Conservation (phyloP, 352 stramenopile genomes). For the Thalassiosira livingstoniorum region DNA sequence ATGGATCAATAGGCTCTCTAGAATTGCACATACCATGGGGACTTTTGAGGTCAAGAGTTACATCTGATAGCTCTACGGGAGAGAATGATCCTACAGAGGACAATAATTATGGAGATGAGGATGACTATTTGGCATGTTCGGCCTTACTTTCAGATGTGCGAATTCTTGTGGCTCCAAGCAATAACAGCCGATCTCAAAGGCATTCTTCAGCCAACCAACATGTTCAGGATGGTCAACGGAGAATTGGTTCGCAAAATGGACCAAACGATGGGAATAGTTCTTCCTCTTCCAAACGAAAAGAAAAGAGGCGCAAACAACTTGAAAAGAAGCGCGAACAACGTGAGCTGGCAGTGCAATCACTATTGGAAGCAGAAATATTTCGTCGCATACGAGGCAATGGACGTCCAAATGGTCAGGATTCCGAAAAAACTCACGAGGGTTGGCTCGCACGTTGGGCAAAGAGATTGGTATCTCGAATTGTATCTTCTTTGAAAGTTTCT, state of each 20-base stretch:
- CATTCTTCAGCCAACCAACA: slow-evolving; percentile 3
- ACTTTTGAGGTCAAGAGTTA: slow-evolving; percentile 30
- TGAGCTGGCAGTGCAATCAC: slow-evolving; percentile 43
- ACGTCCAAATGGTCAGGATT: background rate
- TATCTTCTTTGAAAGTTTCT: slow-evolving; percentile 76
- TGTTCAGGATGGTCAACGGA: slow-evolving; percentile 7
- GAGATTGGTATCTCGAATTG: slow-evolving; percentile 59
- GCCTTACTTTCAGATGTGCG: slow-evolving; percentile 77
- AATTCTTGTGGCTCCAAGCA: slow-evolving; percentile 58
- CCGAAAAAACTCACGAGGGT: slow-evolving; percentile 12
- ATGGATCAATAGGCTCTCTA: slow-evolving; percentile 74
- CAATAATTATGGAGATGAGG: background rate
- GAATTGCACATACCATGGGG: slow-evolving; percentile 78
- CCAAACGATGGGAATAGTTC: background rate
- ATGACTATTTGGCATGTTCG: slow-evolving; percentile 50
- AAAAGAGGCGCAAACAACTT: slow-evolving; percentile 1
- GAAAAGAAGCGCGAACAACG: slow-evolving; percentile 25
- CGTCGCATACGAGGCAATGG: slow-evolving; percentile 32
- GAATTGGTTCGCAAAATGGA: slow-evolving; percentile 4
- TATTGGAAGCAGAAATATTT: slow-evolving; percentile 48
- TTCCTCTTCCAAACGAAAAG: background rate
- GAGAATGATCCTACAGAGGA: slow-evolving; percentile 15
- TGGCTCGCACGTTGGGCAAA: slow-evolving; percentile 63
- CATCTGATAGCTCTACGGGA: background rate
- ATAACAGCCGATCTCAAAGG: slow-evolving; percentile 53